Evolutionary conservation across 169 alveolate species (phyloP).

Genomic region (Eimeria zaria): DNA sequence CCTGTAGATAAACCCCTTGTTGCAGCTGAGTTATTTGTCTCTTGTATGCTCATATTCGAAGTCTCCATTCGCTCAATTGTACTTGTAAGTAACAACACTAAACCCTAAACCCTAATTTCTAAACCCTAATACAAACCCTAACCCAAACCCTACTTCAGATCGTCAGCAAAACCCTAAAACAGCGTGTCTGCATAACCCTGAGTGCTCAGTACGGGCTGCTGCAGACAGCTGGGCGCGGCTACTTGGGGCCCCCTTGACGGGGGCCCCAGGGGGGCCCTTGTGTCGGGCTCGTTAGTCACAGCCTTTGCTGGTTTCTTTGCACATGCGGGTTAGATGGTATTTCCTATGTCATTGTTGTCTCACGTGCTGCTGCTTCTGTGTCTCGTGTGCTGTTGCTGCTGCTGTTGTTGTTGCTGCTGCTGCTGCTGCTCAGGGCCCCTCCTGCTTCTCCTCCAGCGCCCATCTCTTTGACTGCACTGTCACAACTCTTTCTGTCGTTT

Average conservation of each 20-base stretch:
- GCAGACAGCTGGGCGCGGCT: too few relatives aligned
- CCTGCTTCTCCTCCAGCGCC: slow-evolving; percentile 50
- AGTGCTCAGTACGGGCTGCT: too few relatives aligned
- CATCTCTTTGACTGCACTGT: slow-evolving; percentile 67
- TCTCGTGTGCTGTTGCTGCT: neutral
- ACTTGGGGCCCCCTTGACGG: neutral
- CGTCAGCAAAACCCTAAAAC: too few relatives aligned
- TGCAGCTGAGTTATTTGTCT: slow-evolving; percentile 61
- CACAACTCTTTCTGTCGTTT: slow-evolving; percentile 70
- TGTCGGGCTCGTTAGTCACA: too few relatives aligned
- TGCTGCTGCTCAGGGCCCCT: slow-evolving; percentile 41
- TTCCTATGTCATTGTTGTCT: too few relatives aligned
- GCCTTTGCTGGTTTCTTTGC: neutral
- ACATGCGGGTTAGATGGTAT: neutral
- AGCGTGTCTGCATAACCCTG: too few relatives aligned
- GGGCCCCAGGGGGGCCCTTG: neutral
- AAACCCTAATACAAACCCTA: neutral
- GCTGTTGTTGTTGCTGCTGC: slow-evolving; percentile 30
- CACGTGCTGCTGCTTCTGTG: too few relatives aligned
- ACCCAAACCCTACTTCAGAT: too few relatives aligned
- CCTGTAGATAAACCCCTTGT: slow-evolving; percentile 20
- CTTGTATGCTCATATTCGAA: slow-evolving; percentile 66
- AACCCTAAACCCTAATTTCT: neutral
- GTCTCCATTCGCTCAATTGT: slow-evolving; percentile 69
- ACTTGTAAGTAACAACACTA: neutral